Base-by-base conservation (phyloP, 75 land plant species). In the Gnetum montanum region DNA sequence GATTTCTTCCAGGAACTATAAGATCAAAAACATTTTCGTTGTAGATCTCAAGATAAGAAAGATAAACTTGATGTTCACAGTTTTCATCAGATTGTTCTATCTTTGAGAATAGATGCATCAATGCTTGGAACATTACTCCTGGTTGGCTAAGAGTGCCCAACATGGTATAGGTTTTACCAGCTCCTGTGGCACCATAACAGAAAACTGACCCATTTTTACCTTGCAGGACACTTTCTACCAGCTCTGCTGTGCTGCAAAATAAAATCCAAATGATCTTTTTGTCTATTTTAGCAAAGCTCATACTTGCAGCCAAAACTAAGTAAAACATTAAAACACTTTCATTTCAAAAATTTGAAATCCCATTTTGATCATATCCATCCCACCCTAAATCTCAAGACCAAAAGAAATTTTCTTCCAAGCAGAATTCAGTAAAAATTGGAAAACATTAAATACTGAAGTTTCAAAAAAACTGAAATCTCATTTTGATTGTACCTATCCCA, bases 161-260 rank as follows among this genome's bases (percentile, higher is more conserved):
- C 67, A 68, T 68, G 6, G 70, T 68, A 43, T 66, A 38, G 8
- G 70, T 68, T 51, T 62, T 62, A 4, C 70, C 70, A 19, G 66
- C 70, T 22, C 70, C 70, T 27, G 70, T 68, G 13, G 70, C 70
- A 31, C 69, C 70, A 38, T 68, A 68, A 58, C 70, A 68, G 12
- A 68, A 62, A 19, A 68, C 68, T 25, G 58, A 68, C 2, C 52
- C 51, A 27, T 61, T 68, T 43, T 45, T 64, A 6, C 67, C 67
- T 36, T 62, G 29, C 23, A 68, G 27, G 23, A 65, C 67, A 16
- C 62, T 49, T 11, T 65, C 62, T 23, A 65, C 63, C 16, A 65
- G 64, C 31, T 44, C 38, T 46, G 63, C 61, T 11, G 67, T 23
- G 20, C 61, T 65, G 62, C 8, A 47, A 1, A 23, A 23, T n/a